Evolutionary conservation across 2,329 filamentous ascomycete genomes (phyloP).

Genomic region (Alternaria solani): DNA sequence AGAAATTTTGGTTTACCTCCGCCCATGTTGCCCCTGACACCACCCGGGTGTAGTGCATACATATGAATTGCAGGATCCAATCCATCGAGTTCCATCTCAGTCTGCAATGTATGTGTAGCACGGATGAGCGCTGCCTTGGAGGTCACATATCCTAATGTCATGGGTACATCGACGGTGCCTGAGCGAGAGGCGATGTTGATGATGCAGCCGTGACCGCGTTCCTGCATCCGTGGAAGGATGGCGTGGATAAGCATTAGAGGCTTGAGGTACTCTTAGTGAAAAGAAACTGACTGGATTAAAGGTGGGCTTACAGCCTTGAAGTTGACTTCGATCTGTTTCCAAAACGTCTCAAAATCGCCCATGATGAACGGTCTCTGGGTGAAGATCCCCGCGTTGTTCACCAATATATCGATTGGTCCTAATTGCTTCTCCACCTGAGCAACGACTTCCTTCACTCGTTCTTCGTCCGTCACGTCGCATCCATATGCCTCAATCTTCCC

Average conservation of each 20-base stretch:
- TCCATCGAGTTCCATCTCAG: slow-evolving; percentile 39
- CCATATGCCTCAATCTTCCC: slow-evolving; percentile 30
- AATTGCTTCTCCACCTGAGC: slow-evolving; percentile 29
- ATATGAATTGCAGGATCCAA: slow-evolving; percentile 39
- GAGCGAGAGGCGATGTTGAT: slow-evolving; percentile 43
- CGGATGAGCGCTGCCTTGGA: slow-evolving; percentile 41
- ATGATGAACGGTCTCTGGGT: slow-evolving; percentile 39
- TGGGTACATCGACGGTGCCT: slow-evolving; percentile 43
- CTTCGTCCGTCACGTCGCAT: slow-evolving; percentile 34
- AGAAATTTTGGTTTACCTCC: slow-evolving; percentile 20
- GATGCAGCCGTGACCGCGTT: slow-evolving; percentile 39
- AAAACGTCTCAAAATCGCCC: slow-evolving; percentile 36
- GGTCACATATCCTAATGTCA: slow-evolving; percentile 42
- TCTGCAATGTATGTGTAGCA: slow-evolving; percentile 41
- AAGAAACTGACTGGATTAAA: not conserved
- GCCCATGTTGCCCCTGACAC: slow-evolving; percentile 39
- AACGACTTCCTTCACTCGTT: slow-evolving; percentile 20
- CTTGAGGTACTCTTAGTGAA: slow-evolving; percentile 7
- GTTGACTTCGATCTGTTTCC: slow-evolving; percentile 44
- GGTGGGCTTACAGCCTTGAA: slow-evolving; percentile 33
- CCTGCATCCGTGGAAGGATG: slow-evolving; percentile 33
- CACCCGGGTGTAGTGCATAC: slow-evolving; percentile 44
- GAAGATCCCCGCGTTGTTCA: slow-evolving; percentile 43
- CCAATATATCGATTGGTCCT: slow-evolving; percentile 36
- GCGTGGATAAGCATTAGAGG: slow-evolving; percentile 39